phyloP scores from a whole-genome alignment of 495 filamentous ascomycete genomes.

The Pyrenula aspistea region DNA sequence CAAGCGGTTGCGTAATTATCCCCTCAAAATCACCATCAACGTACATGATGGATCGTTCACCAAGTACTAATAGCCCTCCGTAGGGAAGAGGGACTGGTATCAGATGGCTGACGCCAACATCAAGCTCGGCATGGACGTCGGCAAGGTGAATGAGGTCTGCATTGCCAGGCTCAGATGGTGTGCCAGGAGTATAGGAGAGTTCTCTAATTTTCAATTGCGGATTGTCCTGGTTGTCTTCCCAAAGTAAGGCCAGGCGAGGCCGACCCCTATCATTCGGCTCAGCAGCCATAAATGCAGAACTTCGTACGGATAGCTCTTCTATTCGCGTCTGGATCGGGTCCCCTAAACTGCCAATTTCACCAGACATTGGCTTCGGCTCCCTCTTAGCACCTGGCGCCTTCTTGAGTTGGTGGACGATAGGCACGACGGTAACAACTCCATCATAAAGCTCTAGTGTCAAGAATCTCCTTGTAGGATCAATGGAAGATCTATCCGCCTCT shows the following conservation, averaged over 20 bases:
- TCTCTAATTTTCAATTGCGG: constrained; percentile 48
- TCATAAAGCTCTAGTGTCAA: constrained; percentile 84
- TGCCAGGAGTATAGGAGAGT: constrained; percentile 36
- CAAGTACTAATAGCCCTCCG: constrained; percentile 70
- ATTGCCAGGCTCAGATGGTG: constrained; percentile 28
- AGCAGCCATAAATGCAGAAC: constrained; percentile 68
- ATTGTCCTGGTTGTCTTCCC: constrained; percentile 57
- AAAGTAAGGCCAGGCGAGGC: constrained; percentile 74
- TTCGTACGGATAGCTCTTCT: constrained; percentile 76
- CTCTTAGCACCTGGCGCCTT: constrained; percentile 26
- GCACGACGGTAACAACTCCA: constrained; percentile 68
- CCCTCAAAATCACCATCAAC: constrained; percentile 59
- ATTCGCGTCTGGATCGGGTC: constrained; percentile 64
- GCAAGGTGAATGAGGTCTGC: constrained; percentile 40
- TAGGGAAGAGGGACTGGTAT: constrained; percentile 66
- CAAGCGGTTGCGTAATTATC: constrained; percentile 44
- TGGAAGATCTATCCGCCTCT: constrained; percentile 60
- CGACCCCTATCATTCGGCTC: constrained; percentile 36
- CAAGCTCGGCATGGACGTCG: constrained; percentile 45
- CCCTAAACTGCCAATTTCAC: constrained; percentile 45
- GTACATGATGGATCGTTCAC: constrained; percentile 76
- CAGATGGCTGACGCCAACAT: constrained; percentile 63
- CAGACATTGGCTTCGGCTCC: constrained; percentile 1
- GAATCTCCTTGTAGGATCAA: constrained; percentile 72
- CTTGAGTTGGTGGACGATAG: constrained; percentile 51